These are phyloP conservation scores for Leccinum colubrinum DNA, from an alignment of 1,284 basidiomycete species.

Conservation along the genomic window DNA sequence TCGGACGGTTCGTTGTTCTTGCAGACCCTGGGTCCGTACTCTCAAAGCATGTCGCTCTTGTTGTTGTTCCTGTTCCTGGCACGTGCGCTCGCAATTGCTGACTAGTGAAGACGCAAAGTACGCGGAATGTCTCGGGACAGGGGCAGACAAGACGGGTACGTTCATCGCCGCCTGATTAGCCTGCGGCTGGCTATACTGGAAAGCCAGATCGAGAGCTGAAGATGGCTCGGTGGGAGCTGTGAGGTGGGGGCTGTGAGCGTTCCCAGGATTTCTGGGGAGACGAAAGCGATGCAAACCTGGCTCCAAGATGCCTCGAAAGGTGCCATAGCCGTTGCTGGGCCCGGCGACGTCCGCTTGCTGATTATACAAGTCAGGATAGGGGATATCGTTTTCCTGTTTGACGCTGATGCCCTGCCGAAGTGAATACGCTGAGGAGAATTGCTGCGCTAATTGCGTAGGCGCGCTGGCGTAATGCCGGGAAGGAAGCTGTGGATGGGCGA, in stretches of 20 bases:
- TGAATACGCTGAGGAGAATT: constrained; percentile 26
- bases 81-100: constrained; percentile 35
- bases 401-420: constrained; percentile 23
- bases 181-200: constrained; percentile 27
- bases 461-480: constrained; percentile 25
- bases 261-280: constrained; percentile 1
- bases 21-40: constrained; percentile 33
- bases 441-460: constrained; percentile 23
- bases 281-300: constrained; percentile 28
- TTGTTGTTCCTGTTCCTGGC: constrained; percentile 38
- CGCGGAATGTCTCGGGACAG: constrained; percentile 34
- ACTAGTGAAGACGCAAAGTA: constrained; percentile 32
- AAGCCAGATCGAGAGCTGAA: constrained; percentile 22
- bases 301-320: constrained; percentile 24
- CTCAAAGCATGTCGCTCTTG: constrained; percentile 33
- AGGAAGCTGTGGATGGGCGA: constrained; percentile 22
- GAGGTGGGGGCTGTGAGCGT: constrained; percentile 5
- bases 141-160: constrained; percentile 28
- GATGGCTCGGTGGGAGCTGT: constrained; percentile 25
- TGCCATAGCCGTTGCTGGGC: constrained; percentile 24
- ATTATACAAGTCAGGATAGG: constrained; percentile 27
- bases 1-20: constrained; percentile 32
- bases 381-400: constrained; percentile 32
- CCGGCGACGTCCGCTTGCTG: constrained; percentile 25
- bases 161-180: constrained; percentile 22